Conservation (phyloP, 257 asterid species). For the Eucommia ulmoides region DNA sequence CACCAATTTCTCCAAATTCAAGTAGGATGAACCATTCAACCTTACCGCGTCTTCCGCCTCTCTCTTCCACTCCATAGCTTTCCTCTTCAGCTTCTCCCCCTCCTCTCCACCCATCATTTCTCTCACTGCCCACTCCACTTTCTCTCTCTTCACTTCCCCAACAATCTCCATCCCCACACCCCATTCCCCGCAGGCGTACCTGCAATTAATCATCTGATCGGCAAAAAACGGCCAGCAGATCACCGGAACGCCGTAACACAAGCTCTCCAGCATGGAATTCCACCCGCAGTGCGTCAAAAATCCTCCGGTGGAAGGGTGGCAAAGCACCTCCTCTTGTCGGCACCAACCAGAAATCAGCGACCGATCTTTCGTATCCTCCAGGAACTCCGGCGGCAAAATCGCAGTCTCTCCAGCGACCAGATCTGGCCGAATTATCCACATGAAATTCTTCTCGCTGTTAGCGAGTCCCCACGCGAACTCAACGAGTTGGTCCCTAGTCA, state of each 20-base stretch:
- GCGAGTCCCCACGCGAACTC: conserved; percentile 33
- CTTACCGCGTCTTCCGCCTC: conserved; percentile 3
- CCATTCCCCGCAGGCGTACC: conserved; percentile 13
- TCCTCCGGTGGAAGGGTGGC: conserved; percentile 15
- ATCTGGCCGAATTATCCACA: conserved; percentile 27
- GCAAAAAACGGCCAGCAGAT: conserved; percentile 21
- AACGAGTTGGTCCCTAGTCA: conserved; percentile 7
- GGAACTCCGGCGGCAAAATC: conserved; percentile 14
- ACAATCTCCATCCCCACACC: conserved; percentile 17
- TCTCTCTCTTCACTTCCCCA: conserved; percentile 13
- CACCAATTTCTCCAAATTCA: conserved; percentile 14
- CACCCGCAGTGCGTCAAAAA: conserved; percentile 23
- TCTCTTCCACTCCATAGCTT: conserved; percentile 12
- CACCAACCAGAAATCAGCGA: conserved; percentile 20
- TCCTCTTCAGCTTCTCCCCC: conserved; percentile 13
- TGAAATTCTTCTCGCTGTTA: conserved; percentile 12
- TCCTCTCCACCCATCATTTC: conserved; percentile 16
- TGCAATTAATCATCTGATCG: conserved; percentile 15
- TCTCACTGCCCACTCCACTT: conserved; percentile 12
- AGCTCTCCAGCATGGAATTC: conserved; percentile 16
- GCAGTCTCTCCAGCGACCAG: conserved; percentile 14
- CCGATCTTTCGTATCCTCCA: conserved; percentile 11
- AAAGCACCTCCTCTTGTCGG: conserved; percentile 13
- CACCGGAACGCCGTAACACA: conserved; percentile 16
- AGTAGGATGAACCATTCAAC: conserved; percentile 9